Conservation (phyloP, 768 basidiomycete species). For the Russula dissimulans region DNA sequence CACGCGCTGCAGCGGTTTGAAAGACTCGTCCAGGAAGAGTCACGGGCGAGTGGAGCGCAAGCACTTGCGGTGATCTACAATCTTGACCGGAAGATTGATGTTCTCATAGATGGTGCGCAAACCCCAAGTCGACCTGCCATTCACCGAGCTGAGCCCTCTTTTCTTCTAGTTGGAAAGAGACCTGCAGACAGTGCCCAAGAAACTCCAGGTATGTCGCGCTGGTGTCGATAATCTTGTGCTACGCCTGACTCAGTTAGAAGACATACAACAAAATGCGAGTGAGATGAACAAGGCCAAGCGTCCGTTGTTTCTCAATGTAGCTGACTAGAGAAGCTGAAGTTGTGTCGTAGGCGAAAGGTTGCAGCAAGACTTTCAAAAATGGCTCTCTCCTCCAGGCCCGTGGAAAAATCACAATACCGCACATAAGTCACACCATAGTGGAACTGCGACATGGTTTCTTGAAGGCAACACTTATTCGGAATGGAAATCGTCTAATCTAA, state of each 20-base stretch:
- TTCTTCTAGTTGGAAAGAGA: not conserved
- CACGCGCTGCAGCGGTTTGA: not conserved
- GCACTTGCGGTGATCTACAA: not conserved
- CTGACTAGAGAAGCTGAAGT: not conserved
- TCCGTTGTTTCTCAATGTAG: not conserved
- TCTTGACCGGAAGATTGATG: not conserved
- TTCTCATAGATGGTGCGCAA: not conserved
- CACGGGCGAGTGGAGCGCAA: not conserved
- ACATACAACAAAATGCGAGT: not conserved
- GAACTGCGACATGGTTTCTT: not conserved
- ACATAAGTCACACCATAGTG: not conserved
- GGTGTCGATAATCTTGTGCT: not conserved
- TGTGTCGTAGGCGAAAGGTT: not conserved
- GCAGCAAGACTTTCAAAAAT: not conserved
- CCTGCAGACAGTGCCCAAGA: not conserved
- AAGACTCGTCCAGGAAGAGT: not conserved
- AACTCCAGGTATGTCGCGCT: not conserved
- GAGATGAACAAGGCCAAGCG: not conserved
- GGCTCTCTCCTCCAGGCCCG: not conserved
- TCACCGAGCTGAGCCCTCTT: not conserved
- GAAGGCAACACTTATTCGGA: not conserved
- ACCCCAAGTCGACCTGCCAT: not conserved
- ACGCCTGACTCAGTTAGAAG: not conserved
- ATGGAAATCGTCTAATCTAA: not conserved
- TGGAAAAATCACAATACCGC: not conserved